Conservation (phyloP, 108 stramenopile genomes). For the Nannochloropsis granulata region DNA sequence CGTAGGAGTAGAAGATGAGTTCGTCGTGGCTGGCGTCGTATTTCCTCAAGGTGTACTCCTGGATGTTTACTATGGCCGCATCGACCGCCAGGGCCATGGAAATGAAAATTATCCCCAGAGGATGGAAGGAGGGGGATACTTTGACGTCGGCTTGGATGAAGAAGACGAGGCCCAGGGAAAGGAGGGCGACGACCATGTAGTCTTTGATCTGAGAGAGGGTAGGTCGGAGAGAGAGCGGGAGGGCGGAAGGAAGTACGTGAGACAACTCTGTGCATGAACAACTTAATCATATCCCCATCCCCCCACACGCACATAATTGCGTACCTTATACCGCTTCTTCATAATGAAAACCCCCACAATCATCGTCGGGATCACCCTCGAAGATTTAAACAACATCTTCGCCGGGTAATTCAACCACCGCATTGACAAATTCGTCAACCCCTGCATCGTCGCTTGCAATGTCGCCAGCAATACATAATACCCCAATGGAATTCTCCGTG, state of each 20-base stretch:
- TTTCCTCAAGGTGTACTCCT: conserved; percentile 13
- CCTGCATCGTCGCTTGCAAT: conserved; percentile 33
- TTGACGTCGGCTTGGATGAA: not conserved
- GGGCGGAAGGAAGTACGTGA: not conserved
- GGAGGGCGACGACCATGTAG: not conserved
- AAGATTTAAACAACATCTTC: conserved; percentile 40
- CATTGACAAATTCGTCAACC: conserved; percentile 38
- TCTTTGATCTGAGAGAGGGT: not conserved
- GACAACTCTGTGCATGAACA: too few species aligned
- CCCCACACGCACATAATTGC: not conserved
- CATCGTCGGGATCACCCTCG: conserved; percentile 3
- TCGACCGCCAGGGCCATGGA: conserved; percentile 19
- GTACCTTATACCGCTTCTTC: conserved; percentile 1
- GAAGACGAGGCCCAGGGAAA: not conserved
- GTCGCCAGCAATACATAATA: conserved; percentile 26
- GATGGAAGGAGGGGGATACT: not conserved
- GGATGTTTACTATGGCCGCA: conserved; percentile 29
- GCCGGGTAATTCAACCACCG: conserved; percentile 42
- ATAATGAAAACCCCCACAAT: conserved; percentile 1
- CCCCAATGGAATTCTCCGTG: conserved; percentile 22
- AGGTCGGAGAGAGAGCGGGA: not conserved
- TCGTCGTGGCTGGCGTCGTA: conserved; percentile 32
- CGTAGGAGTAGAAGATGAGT: conserved; percentile 36
- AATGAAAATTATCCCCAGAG: not conserved
- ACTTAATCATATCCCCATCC: not conserved